Conservation (phyloP, 192 early-diverging fungal genomes). For the Linnemannia hyalina region DNA sequence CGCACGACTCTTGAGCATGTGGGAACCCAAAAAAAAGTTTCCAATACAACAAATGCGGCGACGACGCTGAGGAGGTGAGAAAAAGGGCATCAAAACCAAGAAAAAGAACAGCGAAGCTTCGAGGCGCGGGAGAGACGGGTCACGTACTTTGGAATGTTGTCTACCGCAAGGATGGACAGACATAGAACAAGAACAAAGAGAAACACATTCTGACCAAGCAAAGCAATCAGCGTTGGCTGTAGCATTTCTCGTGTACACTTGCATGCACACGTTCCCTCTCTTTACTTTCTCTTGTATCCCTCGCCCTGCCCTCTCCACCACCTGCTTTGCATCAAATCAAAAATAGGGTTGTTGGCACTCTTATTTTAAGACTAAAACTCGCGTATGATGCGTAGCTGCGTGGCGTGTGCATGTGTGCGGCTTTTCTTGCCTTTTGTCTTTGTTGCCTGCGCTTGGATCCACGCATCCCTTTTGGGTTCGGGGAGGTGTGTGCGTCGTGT, state of each 20-base stretch:
- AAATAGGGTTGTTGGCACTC: not conserved
- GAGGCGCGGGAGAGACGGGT: too few relatives aligned
- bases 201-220: too few relatives aligned
- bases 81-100: not conserved
- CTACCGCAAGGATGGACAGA: too few relatives aligned
- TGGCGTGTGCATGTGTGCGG: not conserved
- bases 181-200: too few relatives aligned
- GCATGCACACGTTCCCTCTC: not conserved
- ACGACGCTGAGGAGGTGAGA: not conserved
- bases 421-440: not conserved
- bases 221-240: too few relatives aligned
- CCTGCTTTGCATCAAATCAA: not conserved
- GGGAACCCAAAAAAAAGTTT: not conserved
- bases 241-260: not conserved
- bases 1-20: not conserved
- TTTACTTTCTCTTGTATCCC: not conserved
- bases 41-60: not conserved
- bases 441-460: not conserved
- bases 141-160: too few relatives aligned
- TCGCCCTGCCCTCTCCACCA: not conserved
- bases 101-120: too few relatives aligned
- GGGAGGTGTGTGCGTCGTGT: not conserved
- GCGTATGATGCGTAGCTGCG: not conserved
- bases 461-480: not conserved
- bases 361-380: not conserved